Evolutionary conservation across 768 basidiomycete species (phyloP), one percentile per base, ranked within the genome.

Genomic region (Termitomyces sp.): DNA sequence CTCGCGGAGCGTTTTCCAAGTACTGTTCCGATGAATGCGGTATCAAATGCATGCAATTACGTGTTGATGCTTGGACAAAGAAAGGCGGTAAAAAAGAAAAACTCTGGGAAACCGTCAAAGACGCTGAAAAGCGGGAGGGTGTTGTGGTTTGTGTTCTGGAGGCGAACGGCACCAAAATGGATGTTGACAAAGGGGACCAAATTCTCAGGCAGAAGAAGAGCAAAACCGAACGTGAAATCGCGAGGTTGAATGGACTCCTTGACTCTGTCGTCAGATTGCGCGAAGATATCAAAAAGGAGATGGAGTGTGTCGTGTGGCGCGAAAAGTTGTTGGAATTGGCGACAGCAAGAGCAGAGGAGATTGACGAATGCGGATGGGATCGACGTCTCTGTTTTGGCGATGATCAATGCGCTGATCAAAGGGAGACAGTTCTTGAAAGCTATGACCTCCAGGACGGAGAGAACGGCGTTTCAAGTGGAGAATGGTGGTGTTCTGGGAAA

Each of bases 21-120:
- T 96, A 93, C 66, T 96, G 93, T 68, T 93, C 91, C 13, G 88
- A 91, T 50, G 89, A 88, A 57, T 96, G 93, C 60, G 93, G 93
- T 12, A 72, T 89, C 57, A 81, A 80, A 59, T 87, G 81, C 69
- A 85, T 89, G 84, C 81, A 79, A 57, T 70, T 73, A 43, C 83
- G 83, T 42, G 82, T 90, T 44, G 76, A 83, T 23, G 73, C 73
- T 36, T 89, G 83, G 80, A 71, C 80, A 11, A 79, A 79, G 60
- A 79, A 79, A 32, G 85, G 85, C 18, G 86, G 86, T 4, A 81
- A 81, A 64, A 77, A 78, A 55, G 82, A 81, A 47, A 72, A 76
- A 41, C 74, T 94, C 1, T 93, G 89, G 90, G 84, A 86, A 36
- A 80, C 75, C 40, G 88, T 94, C 59, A 85, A 85, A 66, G 73